These are phyloP conservation scores for Ormosia emarginata DNA, from an alignment of 306 rosid genomes.

Conservation along the genomic window DNA sequence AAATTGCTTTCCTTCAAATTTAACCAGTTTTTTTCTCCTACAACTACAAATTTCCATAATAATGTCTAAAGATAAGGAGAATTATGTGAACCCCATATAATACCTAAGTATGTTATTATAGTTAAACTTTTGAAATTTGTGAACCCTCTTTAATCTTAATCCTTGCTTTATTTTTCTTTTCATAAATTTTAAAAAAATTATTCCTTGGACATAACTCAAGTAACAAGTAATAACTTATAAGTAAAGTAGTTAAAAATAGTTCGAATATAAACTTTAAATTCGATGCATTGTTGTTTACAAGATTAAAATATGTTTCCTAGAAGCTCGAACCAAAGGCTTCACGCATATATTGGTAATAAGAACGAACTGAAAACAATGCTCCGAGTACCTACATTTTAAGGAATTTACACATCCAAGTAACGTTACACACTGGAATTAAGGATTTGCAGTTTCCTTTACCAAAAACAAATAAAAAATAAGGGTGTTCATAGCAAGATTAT, in stretches of 20 bases:
- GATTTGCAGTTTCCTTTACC: neutral
- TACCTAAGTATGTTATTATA: neutral
- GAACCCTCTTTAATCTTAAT: neutral
- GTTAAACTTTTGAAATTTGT: neutral
- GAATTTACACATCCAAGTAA: neutral
- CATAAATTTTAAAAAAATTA: neutral
- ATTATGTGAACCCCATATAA: neutral
- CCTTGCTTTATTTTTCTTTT: neutral
- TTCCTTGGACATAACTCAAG: neutral
- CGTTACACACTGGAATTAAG: neutral
- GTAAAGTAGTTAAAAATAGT: too few species aligned
- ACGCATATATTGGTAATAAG: neutral
- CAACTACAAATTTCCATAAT: neutral
- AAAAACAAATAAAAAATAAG: neutral
- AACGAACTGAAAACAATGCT: neutral
- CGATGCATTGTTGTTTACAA: too few species aligned
- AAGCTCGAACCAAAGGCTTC: too few species aligned
- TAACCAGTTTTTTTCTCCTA: neutral
- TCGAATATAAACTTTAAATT: too few species aligned
- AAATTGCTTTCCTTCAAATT: conserved; percentile 5
- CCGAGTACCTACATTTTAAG: neutral
- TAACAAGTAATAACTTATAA: neutral
- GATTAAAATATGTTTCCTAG: too few species aligned
- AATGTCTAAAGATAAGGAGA: neutral
- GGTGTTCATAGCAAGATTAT: too few species aligned